phyloP scores from a whole-genome alignment of 2,329 filamentous ascomycete species.

The Lasiodiplodia citricola region DNA sequence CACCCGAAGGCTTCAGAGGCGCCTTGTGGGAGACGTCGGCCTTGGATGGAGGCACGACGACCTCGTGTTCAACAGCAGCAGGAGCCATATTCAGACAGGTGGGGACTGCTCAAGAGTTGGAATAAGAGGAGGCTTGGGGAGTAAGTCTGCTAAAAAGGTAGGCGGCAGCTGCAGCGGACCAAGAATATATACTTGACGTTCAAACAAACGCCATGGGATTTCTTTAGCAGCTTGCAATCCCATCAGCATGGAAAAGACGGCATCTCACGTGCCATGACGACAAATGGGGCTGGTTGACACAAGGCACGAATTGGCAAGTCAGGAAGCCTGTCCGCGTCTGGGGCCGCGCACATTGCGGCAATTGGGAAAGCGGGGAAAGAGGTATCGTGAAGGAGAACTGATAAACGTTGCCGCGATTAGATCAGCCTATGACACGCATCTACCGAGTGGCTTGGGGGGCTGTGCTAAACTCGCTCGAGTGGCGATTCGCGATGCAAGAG shows the following conservation, averaged over 20 bases:
- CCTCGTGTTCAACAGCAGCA: constrained; percentile 23
- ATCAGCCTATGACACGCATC: constrained; percentile 14
- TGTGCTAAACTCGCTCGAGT: neutral
- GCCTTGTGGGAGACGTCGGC: constrained; percentile 27
- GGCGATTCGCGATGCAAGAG: neutral
- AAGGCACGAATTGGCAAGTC: neutral
- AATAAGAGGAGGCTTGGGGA: neutral
- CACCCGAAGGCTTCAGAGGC: constrained; percentile 58
- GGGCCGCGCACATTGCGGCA: neutral
- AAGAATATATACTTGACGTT: constrained; percentile 4
- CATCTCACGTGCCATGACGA: constrained; percentile 22
- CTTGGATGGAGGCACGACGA: constrained; percentile 14
- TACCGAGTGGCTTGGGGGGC: neutral
- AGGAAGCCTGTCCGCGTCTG: neutral
- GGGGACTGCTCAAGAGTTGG: neutral
- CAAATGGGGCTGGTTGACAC: constrained; percentile 10
- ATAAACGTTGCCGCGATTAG: neutral
- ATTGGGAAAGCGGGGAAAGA: neutral
- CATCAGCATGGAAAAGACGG: constrained; percentile 11
- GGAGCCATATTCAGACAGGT: constrained; percentile 15
- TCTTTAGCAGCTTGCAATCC: neutral
- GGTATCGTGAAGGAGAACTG: neutral
- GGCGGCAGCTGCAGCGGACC: neutral
- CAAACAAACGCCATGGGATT: constrained; percentile 8
- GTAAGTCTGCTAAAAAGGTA: neutral